Conservation (phyloP, 2,329 filamentous ascomycete species). For the Aspergillus udagawae region DNA sequence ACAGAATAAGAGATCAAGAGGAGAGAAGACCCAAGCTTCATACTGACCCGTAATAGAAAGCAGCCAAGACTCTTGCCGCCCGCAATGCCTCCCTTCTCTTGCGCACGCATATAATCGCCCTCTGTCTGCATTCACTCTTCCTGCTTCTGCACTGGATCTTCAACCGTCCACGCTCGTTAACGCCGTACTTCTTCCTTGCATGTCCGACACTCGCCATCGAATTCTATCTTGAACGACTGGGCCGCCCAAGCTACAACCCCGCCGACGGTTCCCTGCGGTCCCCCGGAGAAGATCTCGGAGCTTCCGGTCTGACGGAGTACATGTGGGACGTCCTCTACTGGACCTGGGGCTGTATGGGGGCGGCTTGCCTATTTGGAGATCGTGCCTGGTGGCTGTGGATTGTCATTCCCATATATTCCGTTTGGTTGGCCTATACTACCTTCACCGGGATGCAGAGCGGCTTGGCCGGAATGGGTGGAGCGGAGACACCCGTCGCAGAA, state of each 20-base stretch:
- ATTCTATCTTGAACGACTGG: conserved; percentile 78
- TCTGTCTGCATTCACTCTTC: conserved; percentile 69
- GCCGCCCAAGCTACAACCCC: conserved; percentile 69
- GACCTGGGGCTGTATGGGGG: conserved; percentile 72
- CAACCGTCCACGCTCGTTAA: conserved; percentile 58
- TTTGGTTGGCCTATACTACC: conserved; percentile 44
- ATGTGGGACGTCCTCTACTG: conserved; percentile 98
- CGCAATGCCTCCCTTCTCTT: conserved; percentile 74
- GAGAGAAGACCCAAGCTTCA: background rate
- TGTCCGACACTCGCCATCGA: conserved; percentile 74
- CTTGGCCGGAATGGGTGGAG: conserved; percentile 39
- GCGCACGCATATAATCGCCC: conserved; percentile 74
- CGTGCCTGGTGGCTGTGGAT: conserved; percentile 67
- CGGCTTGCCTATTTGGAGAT: conserved; percentile 77
- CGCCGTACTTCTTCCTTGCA: conserved; percentile 69
- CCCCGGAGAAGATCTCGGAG: conserved; percentile 82
- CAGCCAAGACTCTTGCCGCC: conserved; percentile 62
- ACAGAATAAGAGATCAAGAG: background rate
- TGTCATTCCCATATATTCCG: conserved; percentile 46
- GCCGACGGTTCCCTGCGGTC: conserved; percentile 64
- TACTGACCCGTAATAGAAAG: conserved; percentile 38
- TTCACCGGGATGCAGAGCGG: conserved; percentile 45
- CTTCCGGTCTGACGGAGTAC: conserved; percentile 88
- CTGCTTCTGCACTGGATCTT: conserved; percentile 64
- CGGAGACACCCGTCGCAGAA: conserved; percentile 23